Base-by-base conservation (phyloP, 2,329 filamentous ascomycete genomes). In the Thielaviopsis euricoi region DNA sequence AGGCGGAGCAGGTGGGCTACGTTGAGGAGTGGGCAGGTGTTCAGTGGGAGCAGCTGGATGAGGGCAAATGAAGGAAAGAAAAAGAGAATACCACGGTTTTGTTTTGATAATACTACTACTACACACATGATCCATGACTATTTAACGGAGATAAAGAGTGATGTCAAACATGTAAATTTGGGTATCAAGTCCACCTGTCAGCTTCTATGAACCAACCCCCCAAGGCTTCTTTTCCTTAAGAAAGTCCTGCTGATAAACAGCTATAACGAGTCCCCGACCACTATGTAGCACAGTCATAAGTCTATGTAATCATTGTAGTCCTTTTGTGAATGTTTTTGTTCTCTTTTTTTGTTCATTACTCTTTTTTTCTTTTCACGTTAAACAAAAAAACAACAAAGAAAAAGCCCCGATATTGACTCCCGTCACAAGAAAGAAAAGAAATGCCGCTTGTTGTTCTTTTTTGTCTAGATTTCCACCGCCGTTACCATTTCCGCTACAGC, bases 11-110 rank as follows among this genome's bases (percentile, higher is more conserved):
- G 65, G 79, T 83, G 0, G 87, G 84, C 1, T 97, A 94, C 71
- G 66, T 89, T 19, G 93, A 97, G 74, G 93, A 98, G 71, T 98
- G 93, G 91, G 83, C 80, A n/a, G 93, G 91, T 6, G 93, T 97
- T 62, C 93, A 98, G 71, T 98, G 91, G 93, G 93, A 98, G 71
- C 90, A 96, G 70, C 66, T 82, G 61, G 68, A 67, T 33, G 74
- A 72, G 66, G 62, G 63, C 25, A 67, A 70, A 55, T 69, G 49
- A 63, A n/a, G 17, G 22, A n/a, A 43, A 43, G n/a, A 7, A 43
- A 48, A 23, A 53, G 29, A 17, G 26, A 51, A 25, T 22, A 6
- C 15, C 33, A 21, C 21, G 53, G 19, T 56, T n/a, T 56, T 25
- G 23, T 33, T 56, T 22, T 48, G 37, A n/a, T 53, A 33, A 33